Evolutionary conservation across 345 rosid genomes (phyloP).

Genomic region (Melaleuca alternifolia): DNA sequence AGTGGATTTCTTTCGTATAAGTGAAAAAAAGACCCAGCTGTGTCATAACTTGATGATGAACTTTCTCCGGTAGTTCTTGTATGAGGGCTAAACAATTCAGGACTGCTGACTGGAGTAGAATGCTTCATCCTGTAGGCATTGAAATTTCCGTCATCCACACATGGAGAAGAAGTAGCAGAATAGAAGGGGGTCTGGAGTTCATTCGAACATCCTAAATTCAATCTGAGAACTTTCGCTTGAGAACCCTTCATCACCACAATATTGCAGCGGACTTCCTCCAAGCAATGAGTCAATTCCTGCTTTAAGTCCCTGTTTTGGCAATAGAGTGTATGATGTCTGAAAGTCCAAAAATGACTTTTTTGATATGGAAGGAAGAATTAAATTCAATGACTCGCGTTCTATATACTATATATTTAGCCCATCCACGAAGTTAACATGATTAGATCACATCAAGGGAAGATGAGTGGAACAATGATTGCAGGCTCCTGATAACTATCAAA

Average conservation of each 20-base stretch:
- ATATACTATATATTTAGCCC: not conserved
- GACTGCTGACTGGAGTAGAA: conserved; percentile 63
- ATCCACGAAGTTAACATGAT: not conserved
- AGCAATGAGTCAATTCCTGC: conserved; percentile 53
- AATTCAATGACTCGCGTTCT: not conserved
- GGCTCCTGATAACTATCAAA: not conserved
- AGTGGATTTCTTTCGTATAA: conserved; percentile 48
- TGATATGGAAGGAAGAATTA: not conserved
- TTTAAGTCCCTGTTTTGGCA: conserved; percentile 47
- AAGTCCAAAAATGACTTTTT: not conserved
- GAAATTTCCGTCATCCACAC: conserved; percentile 8
- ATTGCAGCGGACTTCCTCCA: conserved; percentile 61
- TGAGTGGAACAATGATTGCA: not conserved
- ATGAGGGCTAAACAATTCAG: conserved; percentile 32
- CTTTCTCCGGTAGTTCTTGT: conserved; percentile 23
- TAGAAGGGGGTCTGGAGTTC: conserved; percentile 48
- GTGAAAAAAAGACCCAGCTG: conserved; percentile 22
- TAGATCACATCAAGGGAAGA: not conserved
- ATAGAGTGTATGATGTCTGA: not conserved
- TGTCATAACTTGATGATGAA: conserved; percentile 20
- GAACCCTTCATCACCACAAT: conserved; percentile 52
- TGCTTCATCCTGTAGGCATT: conserved; percentile 33
- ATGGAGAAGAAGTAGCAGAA: conserved; percentile 50
- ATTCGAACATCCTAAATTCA: conserved; percentile 35
- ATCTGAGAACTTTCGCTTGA: conserved; percentile 56